Conservation (phyloP, 805 yeast species). For the Kodamaea kakaduensis region DNA sequence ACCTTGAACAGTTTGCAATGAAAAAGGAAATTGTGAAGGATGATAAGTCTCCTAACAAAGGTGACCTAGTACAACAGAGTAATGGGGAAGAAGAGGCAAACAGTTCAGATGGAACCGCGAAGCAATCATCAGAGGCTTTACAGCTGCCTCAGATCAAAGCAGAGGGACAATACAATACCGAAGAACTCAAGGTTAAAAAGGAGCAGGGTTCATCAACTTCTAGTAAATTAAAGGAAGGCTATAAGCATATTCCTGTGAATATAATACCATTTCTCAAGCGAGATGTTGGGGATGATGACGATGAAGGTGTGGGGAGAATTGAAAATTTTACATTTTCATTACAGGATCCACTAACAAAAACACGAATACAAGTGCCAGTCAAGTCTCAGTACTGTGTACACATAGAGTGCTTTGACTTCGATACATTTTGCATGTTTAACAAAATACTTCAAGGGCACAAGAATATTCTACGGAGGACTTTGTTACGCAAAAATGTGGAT, state of each 20-base stretch:
- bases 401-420: slow-evolving; percentile 44
- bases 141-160: too few species aligned
- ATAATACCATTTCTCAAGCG: slow-evolving; percentile 24
- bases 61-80: neutral
- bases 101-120: neutral
- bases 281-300: slow-evolving; percentile 26
- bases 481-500: slow-evolving; percentile 25
- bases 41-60: too few species aligned
- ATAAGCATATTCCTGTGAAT: slow-evolving; percentile 22
- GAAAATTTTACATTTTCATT: slow-evolving; percentile 36
- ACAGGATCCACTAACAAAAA: slow-evolving; percentile 38
- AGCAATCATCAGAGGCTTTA: too few species aligned
- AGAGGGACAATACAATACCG: neutral
- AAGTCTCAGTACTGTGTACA: slow-evolving; percentile 36
- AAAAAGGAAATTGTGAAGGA: too few species aligned
- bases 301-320: slow-evolving; percentile 30
- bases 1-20: too few species aligned
- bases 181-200: neutral
- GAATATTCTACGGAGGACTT: slow-evolving; percentile 20
- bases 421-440: slow-evolving; percentile 38
- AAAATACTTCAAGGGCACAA: slow-evolving; percentile 28
- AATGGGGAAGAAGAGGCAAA: neutral
- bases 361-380: slow-evolving; percentile 37
- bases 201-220: too few species aligned
- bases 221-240: too few species aligned